A percentile compares a stretch with the other conserved stretches of the same genome.
Conservation (phyloP, 805 yeast species). For the Wickerhamiella azyma region DNA sequence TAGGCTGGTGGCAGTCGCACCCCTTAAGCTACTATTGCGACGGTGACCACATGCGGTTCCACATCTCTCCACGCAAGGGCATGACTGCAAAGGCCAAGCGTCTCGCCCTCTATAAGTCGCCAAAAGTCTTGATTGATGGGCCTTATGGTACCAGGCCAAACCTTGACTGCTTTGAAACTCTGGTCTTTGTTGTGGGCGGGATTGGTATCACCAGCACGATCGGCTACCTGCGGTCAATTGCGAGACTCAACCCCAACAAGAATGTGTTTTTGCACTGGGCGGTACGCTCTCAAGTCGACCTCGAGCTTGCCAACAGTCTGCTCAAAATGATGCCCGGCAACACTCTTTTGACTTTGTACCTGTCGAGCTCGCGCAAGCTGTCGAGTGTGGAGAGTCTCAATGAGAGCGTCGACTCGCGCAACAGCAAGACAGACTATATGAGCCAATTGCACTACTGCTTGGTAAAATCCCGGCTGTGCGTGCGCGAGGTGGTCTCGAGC, state of each 20-base stretch:
- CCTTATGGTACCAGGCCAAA: constrained; percentile 34
- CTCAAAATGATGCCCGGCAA: constrained; percentile 2
- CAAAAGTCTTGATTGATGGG: constrained; percentile 38
- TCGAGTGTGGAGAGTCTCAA: constrained; percentile 1
- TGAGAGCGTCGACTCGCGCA: not conserved
- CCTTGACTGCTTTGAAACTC: constrained; percentile 28
- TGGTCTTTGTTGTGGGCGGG: constrained; percentile 41
- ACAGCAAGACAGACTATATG: not conserved
- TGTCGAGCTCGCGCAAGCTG: not conserved
- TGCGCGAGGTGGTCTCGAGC: constrained; percentile 7
- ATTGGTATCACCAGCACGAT: constrained; percentile 43
- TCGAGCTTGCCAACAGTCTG: constrained; percentile 10
- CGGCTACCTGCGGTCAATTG: constrained; percentile 9
- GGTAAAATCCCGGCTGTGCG: not conserved
- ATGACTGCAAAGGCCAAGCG: constrained; percentile 10
- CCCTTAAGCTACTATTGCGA: constrained; percentile 44
- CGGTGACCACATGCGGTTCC: constrained; percentile 13
- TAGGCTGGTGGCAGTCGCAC: constrained; percentile 52
- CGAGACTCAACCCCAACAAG: not conserved
- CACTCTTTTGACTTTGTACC: constrained; percentile 1
- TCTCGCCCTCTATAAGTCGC: constrained; percentile 19
- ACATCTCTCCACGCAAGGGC: constrained; percentile 12
- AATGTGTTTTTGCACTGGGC: constrained; percentile 16
- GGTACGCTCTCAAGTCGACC: constrained; percentile 4
- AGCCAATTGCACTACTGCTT: constrained; percentile 5